Evolutionary conservation across 306 rosid genomes (phyloP).

Genomic region (Dryas alaskensis): DNA sequence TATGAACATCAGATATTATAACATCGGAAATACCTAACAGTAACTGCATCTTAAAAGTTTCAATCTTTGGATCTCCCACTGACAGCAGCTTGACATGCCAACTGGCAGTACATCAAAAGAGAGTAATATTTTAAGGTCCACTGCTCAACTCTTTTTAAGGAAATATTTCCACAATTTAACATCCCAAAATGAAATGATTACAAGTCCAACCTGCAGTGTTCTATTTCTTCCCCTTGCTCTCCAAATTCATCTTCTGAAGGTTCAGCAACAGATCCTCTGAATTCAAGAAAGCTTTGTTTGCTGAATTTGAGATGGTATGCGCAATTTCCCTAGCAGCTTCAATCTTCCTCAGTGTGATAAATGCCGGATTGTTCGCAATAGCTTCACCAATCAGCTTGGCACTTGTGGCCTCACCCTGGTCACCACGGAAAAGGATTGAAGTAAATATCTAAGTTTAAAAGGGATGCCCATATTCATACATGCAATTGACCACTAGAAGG

Average conservation of each 20-base stretch:
- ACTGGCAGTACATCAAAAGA: background rate
- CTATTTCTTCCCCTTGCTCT: conserved; percentile 44
- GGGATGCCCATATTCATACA: background rate
- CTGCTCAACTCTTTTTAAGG: background rate
- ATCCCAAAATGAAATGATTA: conserved; percentile 3
- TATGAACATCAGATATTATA: background rate
- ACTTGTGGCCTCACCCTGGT: conserved; percentile 91
- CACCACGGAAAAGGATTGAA: conserved; percentile 7
- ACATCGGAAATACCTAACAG: background rate
- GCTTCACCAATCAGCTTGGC: conserved; percentile 90
- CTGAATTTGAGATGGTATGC: conserved; percentile 58
- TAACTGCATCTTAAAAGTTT: background rate
- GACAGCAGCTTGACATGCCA: conserved; percentile 9
- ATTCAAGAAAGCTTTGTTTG: conserved; percentile 78
- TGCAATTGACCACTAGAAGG: background rate
- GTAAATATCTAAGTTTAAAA: background rate
- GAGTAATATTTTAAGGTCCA: conserved; percentile 9
- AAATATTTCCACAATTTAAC: conserved; percentile 13
- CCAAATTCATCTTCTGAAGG: conserved; percentile 67
- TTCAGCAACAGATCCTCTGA: conserved; percentile 74
- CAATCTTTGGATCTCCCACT: background rate
- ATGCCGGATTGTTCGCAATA: conserved; percentile 86
- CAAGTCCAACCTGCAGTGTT: conserved; percentile 9
- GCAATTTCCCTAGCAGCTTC: conserved; percentile 97
- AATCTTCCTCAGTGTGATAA: conserved; percentile 74